These are phyloP conservation scores for Kluyveromyces sp. DNA, from an alignment of 1,139 yeast genomes.

Conservation along the genomic window DNA sequence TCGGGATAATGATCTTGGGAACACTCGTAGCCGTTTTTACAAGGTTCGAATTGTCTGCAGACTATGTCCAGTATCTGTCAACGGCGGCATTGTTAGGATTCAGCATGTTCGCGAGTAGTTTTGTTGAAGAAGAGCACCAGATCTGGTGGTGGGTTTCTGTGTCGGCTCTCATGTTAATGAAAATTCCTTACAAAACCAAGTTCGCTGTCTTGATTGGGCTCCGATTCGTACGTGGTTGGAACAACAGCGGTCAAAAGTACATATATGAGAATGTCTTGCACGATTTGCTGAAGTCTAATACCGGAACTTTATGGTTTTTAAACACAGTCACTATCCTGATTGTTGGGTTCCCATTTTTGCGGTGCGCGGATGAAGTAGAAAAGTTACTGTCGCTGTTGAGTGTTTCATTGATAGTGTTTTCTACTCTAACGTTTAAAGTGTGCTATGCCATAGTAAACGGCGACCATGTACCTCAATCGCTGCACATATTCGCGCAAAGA, in stretches of 20 bases:
- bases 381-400: slow-evolving; percentile 32
- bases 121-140: slow-evolving; percentile 96
- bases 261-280: slow-evolving; percentile 44
- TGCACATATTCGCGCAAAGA: slow-evolving; percentile 10
- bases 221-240: slow-evolving; percentile 76
- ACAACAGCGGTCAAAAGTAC: slow-evolving; percentile 83
- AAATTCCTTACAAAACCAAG: neutral
- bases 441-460: slow-evolving; percentile 49
- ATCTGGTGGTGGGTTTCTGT: slow-evolving; percentile 72
- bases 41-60: slow-evolving; percentile 1
- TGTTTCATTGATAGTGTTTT: slow-evolving; percentile 37
- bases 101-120: slow-evolving; percentile 73
- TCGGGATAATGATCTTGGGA: slow-evolving; percentile 34
- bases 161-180: slow-evolving; percentile 23
- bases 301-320: slow-evolving; percentile 44
- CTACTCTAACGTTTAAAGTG: slow-evolving; percentile 51
- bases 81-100: slow-evolving; percentile 32
- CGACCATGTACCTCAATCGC: slow-evolving; percentile 16
- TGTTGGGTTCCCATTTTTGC: slow-evolving; percentile 23
- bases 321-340: slow-evolving; percentile 38
- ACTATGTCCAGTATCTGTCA: slow-evolving; percentile 14
- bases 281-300: slow-evolving; percentile 26
- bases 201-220: slow-evolving; percentile 36
- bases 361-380: neutral
- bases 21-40: slow-evolving; percentile 23